Evolutionary conservation across 2,329 filamentous ascomycete genomes (phyloP).

Genomic region (Mariannaea sp.): DNA sequence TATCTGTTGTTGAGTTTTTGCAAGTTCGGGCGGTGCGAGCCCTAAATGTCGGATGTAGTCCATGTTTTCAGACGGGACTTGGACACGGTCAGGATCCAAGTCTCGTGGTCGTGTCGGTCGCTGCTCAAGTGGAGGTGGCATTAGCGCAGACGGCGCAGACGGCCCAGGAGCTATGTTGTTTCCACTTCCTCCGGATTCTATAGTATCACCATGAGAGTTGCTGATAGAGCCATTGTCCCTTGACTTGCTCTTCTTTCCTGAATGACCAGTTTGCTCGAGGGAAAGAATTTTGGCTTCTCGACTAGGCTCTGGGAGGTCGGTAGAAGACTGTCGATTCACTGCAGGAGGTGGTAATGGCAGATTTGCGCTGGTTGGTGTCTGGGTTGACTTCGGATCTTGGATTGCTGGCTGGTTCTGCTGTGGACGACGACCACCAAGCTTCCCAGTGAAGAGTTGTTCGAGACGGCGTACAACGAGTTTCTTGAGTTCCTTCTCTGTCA

Average conservation of each 20-base stretch:
- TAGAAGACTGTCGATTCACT: slow-evolving; percentile 45
- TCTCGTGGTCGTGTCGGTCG: slow-evolving; percentile 77
- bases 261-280: slow-evolving; percentile 34
- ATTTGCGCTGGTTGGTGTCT: slow-evolving; percentile 34
- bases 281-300: slow-evolving; percentile 57
- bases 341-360: slow-evolving; percentile 30
- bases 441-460: slow-evolving; percentile 83
- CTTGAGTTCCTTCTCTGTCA: slow-evolving; percentile 77
- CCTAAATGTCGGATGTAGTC: slow-evolving; percentile 78
- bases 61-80: slow-evolving; percentile 77
- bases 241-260: slow-evolving; percentile 48
- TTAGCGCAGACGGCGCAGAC: slow-evolving; percentile 50
- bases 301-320: slow-evolving; percentile 37
- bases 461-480: slow-evolving; percentile 76
- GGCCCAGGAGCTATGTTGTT: slow-evolving; percentile 41
- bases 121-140: slow-evolving; percentile 63
- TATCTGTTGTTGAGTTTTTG: slow-evolving; percentile 49
- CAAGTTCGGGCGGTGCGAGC: slow-evolving; percentile 62
- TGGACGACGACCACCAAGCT: slow-evolving; percentile 52
- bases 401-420: slow-evolving; percentile 31
- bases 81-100: slow-evolving; percentile 76
- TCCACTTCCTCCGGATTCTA: slow-evolving; percentile 48
- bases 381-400: slow-evolving; percentile 20
- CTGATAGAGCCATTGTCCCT: slow-evolving; percentile 52
- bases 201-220: slow-evolving; percentile 55